Evolutionary conservation across 179 eudicot genomes (phyloP).

Genomic region (Beta macrorhiza): DNA sequence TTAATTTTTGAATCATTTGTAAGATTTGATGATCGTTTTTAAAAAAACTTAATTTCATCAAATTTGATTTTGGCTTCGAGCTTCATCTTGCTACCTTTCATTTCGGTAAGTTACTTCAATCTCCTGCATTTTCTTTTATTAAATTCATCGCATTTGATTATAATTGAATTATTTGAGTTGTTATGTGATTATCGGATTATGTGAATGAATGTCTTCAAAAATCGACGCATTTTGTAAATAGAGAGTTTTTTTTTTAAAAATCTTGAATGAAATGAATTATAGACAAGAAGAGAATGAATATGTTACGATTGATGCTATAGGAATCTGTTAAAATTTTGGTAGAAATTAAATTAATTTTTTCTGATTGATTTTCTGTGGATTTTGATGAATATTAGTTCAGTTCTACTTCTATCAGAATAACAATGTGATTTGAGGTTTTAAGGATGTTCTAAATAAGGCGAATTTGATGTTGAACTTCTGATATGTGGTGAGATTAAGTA

Average conservation of each 20-base stretch:
- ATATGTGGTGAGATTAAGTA: not conserved
- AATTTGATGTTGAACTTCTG: not conserved
- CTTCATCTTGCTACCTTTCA: constrained; percentile 22
- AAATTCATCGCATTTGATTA: not conserved
- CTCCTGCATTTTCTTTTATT: not conserved
- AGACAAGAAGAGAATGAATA: not conserved
- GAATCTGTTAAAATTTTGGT: not conserved
- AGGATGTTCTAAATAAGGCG: not conserved
- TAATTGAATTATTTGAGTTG: not conserved
- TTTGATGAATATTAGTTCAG: too few species aligned
- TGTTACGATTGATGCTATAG: not conserved
- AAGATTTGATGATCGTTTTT: constrained; percentile 13
- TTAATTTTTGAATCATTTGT: not conserved
- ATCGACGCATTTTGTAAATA: too few species aligned
- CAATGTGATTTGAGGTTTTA: not conserved
- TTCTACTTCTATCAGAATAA: not conserved
- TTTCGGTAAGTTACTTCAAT: constrained; percentile 21
- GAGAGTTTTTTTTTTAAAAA: too few species aligned
- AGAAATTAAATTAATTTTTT: not conserved
- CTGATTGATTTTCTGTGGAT: too few species aligned
- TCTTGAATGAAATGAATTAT: too few species aligned
- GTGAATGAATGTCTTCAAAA: too few species aligned
- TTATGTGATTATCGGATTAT: not conserved
- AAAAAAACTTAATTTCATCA: not conserved
- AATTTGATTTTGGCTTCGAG: constrained; percentile 22